Percentiles rank a stretch among this genome's conserved stretches.
These are phyloP conservation scores for Anisodus tanguticus DNA, from an alignment of 257 asterid genomes.

Conservation along the genomic window DNA sequence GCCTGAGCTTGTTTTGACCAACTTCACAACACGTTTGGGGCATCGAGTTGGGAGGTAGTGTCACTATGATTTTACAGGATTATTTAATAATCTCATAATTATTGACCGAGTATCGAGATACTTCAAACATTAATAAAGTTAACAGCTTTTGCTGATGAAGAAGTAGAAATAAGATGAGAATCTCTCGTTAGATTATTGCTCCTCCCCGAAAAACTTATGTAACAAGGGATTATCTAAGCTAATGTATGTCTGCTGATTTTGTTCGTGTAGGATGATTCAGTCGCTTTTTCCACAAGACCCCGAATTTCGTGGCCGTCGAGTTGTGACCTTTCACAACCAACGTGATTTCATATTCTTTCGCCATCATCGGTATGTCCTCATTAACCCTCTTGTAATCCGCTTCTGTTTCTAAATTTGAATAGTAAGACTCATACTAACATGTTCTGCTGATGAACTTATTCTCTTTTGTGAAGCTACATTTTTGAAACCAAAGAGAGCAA, in stretches of 20 bases:
- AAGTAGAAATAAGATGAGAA: neutral
- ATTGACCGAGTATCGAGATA: neutral
- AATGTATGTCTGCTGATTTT: neutral
- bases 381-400: constrained; percentile 18
- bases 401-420: constrained; percentile 3
- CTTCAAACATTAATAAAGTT: neutral
- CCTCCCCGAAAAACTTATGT: neutral
- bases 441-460: constrained; percentile 23
- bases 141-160: neutral
- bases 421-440: neutral
- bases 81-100: neutral
- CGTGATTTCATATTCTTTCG: constrained; percentile 96
- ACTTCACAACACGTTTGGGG: constrained; percentile 95
- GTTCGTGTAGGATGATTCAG: constrained; percentile 65
- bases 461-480: constrained; percentile 62
- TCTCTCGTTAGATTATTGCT: neutral
- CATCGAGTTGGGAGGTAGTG: constrained; percentile 90
- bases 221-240: neutral
- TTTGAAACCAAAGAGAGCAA: constrained; percentile 76
- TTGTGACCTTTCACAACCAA: constrained; percentile 93
- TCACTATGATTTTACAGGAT: constrained; percentile 10
- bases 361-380: constrained; percentile 71
- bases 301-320: constrained; percentile 84
- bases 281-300: constrained; percentile 95
- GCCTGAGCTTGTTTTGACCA: constrained; percentile 83